A percentile compares a stretch with the other conserved stretches of the same genome.
Conservation (phyloP, 2,329 filamentous ascomycete species). For the Daldinia sp. region DNA sequence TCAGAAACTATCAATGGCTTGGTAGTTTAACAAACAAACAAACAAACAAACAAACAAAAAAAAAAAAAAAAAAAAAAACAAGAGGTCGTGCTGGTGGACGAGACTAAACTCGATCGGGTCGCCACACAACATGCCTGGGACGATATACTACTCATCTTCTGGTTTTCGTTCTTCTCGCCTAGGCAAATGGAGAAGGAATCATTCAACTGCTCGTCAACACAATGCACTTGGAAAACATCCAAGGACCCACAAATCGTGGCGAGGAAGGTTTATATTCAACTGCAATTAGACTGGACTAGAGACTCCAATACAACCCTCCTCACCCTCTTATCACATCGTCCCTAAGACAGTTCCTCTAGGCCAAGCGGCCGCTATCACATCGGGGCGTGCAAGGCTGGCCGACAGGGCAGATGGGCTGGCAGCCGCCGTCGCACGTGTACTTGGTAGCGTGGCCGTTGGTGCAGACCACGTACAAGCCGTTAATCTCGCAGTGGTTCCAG, state of each 20-base stretch:
- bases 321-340: neutral
- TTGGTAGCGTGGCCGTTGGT: constrained; percentile 1
- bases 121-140: neutral
- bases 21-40: too few relatives aligned
- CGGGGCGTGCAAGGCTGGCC: constrained; percentile 11
- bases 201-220: neutral
- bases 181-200: too few relatives aligned
- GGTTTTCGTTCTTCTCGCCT: too few relatives aligned
- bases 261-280: neutral
- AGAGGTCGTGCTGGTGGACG: too few relatives aligned
- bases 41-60: too few relatives aligned
- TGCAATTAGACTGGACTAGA: neutral
- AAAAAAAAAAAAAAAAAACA: too few relatives aligned
- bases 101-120: too few relatives aligned
- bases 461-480: constrained; percentile 10
- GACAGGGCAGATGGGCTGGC: constrained; percentile 5
- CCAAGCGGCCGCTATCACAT: neutral
- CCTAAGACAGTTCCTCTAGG: neutral
- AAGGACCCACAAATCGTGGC: neutral
- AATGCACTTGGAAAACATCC: neutral
- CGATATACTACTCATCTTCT: neutral
- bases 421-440: constrained; percentile 17
- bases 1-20: neutral
- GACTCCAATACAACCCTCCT: too few relatives aligned
- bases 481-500: constrained; percentile 8